Base-by-base conservation (phyloP, 768 basidiomycete species). In the Infundibulicybe gibba region DNA sequence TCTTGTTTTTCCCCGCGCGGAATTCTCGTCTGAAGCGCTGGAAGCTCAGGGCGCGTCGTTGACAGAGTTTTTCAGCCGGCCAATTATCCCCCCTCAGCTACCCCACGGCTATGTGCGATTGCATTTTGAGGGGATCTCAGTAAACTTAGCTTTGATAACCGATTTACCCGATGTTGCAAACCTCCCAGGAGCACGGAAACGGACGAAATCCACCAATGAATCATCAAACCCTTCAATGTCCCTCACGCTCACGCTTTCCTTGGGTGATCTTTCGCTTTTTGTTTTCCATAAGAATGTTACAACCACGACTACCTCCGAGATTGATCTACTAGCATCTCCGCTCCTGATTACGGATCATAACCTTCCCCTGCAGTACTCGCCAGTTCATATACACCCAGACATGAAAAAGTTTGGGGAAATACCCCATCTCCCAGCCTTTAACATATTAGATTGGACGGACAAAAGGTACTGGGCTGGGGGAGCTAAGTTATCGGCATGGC, bases 281-380 rank as follows among this genome's bases (percentile, higher is more conserved):
- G 69, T 71, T 10, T 77, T 85, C 55, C 64, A 64, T 30, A 5
- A 15, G 43, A 46, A 45, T 47, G 46, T 35, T 20, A 25, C 43
- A 35, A 47, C 41, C 38, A n/a, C 17, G 13, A 19, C 35, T 9
- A 16, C 30, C 12, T 31, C 39, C 30, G 31, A 38, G 50, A 32
- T 55, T 51, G 32, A 57, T 16, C 44, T 70, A 40, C 49, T 55
- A 15, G 77, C 82, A 19, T 72, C 76, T 12, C 92, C 92, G 11
- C 64, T 95, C 38, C 57, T 95, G 14, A 76, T 93, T 41, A 83
- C 81, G 9, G 93, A 94, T 56, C 74, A 73, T n/a, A 64, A 79
- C 51, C 76, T 94, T 14, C 59, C 70, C 12, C 64, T 63, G 5
- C 86, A 88, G 50, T 87, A 87, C 61, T 53, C 71, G 32, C 43